These are phyloP conservation scores for Geotrichum klebahnii DNA, from an alignment of 1,139 yeast species.

Conservation along the genomic window DNA sequence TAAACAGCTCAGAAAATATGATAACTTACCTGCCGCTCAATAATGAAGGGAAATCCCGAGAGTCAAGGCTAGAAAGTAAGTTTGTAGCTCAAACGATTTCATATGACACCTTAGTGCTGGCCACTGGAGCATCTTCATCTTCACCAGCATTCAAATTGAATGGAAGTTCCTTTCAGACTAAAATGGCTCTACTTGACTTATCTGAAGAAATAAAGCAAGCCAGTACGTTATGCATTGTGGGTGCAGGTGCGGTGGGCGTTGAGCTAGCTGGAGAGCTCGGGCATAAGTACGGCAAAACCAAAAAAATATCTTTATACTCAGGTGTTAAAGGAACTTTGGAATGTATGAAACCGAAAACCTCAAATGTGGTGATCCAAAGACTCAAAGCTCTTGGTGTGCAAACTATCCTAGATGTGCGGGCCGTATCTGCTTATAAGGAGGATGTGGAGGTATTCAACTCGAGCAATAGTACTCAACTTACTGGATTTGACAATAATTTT, in stretches of 20 bases:
- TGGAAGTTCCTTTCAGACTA: slow-evolving; percentile 10
- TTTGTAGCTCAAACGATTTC: slow-evolving; percentile 10
- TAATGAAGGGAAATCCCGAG: slow-evolving; percentile 1
- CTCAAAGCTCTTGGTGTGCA: slow-evolving; percentile 16
- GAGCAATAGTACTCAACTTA: background rate
- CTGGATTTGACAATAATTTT: background rate
- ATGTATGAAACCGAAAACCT: slow-evolving; percentile 2
- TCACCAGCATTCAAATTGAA: slow-evolving; percentile 18
- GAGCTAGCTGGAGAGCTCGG: slow-evolving; percentile 31
- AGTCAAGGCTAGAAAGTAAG: background rate
- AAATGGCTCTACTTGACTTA: background rate
- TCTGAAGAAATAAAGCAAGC: slow-evolving; percentile 18
- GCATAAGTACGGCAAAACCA: slow-evolving; percentile 24
- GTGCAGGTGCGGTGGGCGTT: slow-evolving; percentile 32
- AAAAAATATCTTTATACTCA: slow-evolving; percentile 20
- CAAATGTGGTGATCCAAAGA: slow-evolving; percentile 9
- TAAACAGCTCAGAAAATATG: slow-evolving; percentile 4
- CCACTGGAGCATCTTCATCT: slow-evolving; percentile 21
- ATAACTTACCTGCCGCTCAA: slow-evolving; percentile 11
- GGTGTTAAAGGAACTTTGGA: slow-evolving; percentile 14
- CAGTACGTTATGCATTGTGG: slow-evolving; percentile 26
- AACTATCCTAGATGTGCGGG: slow-evolving; percentile 9
- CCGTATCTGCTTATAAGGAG: slow-evolving; percentile 6
- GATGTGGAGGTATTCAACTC: background rate
- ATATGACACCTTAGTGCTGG: slow-evolving; percentile 16